Evolutionary conservation across 139 green algal species (phyloP), one percentile per base, ranked within the genome.

Genomic region (Haematococcus lacustris): DNA sequence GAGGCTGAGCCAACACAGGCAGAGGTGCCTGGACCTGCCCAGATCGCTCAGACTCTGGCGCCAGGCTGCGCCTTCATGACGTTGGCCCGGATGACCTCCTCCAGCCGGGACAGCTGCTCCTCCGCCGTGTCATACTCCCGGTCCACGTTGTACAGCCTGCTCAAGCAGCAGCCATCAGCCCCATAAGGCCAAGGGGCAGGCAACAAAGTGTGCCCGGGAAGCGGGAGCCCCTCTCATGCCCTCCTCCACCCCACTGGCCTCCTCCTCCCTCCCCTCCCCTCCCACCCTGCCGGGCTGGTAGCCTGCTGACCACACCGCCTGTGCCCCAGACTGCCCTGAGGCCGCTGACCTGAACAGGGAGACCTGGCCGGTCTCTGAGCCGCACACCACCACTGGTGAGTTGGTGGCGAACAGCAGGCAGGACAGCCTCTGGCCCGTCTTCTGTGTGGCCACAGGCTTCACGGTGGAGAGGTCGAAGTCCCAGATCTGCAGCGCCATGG

Each of bases 381-480:
- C 90, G 33, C 78, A 84, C 37, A 91, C 79, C 3, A 94, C 72
- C 28, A 92, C 77, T 1, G 88, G 88, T 0, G 71, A 85, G 17
- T 66, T 78, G 50, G 78, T 62, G 7, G 85, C 80, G 77, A 92
- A 93, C 32, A 82, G 60, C 73, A 93, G 51, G 63, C 77, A 86
- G 1, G 85, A 83, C 17, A 88, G 70, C 35, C 75, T 81, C 13
- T 71, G 51, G 28, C 82, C 79, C 3, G 80, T 41, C 90, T 85
- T 83, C 59, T 89, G 82, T 64, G 77, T 78, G 40, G 82, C 79
- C 28, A 90, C 76, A 0, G 90, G 90, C 69, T 89, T 91, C 41
- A 95, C 71, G 32, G 88, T 90, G 28, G 85, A 92, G 3, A 79
- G 73, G 25, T 81, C 76, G 61, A 96, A 76, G 72, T 96, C 90